Base-by-base conservation (phyloP, 352 stramenopile species). In the Peronospora farinosa region DNA sequence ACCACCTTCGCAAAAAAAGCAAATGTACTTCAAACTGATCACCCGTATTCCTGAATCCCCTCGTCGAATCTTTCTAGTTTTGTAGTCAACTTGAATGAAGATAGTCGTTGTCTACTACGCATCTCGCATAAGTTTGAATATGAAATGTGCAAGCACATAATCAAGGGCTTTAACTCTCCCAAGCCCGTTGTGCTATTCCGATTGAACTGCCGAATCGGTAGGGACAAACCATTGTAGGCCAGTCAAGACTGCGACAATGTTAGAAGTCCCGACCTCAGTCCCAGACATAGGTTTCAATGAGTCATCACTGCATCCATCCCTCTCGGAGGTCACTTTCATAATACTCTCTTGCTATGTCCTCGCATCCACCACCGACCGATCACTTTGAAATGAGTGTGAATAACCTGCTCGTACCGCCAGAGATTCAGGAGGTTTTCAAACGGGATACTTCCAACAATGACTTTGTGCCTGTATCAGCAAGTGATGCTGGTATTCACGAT, bases 381-480 rank as follows among this genome's bases (percentile, higher is more conserved):
- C 1, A 11, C 10, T 40, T 41, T 8, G 47, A 17, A 9, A 25
- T 51, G 10, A 16, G 32, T 28, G 54, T 54, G 0, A 30, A 53
- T 16, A 45, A 65, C n/a, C n/a, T 58, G n/a, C 27, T 65, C 13
- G 16, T 47, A 10, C 33, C 60, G 5, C 41, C 43, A 4, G 56
- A 56, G 17, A 64, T 60, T 23, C 21, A 41, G 5, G 51, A 50
- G 2, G 0, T 65, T 2, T n/a, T 60, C n/a, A 28, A 41, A 16
- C 25, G 35, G 15, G 43, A 38, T 15, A n/a, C 15, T 10, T 40
- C 40, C 21, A 19, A 52, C 15, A 36, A 36, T 2, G 15, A 55
- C 12, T 23, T 32, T 31, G n/a, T n/a, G 28, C 32, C 41, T 23
- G 33, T 23, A n/a, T 8, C 32, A 31, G 27, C 28, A 23, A 35